Conservation (phyloP, 768 basidiomycete species). For the Boletellus sp. region DNA sequence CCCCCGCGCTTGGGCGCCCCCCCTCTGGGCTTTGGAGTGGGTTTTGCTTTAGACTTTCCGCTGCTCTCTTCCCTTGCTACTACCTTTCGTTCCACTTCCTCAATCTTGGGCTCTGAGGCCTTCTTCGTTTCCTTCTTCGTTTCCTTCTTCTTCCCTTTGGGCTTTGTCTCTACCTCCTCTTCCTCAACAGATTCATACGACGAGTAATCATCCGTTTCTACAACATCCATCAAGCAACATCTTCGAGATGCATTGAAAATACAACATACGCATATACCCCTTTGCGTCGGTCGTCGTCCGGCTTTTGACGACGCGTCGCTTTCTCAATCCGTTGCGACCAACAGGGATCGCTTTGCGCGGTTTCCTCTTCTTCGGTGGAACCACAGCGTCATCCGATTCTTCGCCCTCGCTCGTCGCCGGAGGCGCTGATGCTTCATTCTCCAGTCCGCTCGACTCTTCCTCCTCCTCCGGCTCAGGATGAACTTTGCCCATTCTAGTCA, state of each 20-base stretch:
- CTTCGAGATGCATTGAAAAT: not conserved
- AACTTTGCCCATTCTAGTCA: slow-evolving; percentile 15
- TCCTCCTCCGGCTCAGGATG: slow-evolving; percentile 21
- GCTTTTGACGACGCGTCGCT: slow-evolving; percentile 60
- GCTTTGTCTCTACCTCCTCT: slow-evolving; percentile 30
- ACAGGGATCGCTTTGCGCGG: slow-evolving; percentile 64
- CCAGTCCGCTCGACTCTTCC: slow-evolving; percentile 29
- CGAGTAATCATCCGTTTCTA: slow-evolving; percentile 77
- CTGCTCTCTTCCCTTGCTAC: slow-evolving; percentile 11
- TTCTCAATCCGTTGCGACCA: slow-evolving; percentile 77
- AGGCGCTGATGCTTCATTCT: slow-evolving; percentile 31
- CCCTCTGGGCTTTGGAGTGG: slow-evolving; percentile 14
- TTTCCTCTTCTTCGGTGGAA: slow-evolving; percentile 37
- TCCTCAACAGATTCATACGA: slow-evolving; percentile 77
- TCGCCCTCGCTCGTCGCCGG: slow-evolving; percentile 28
- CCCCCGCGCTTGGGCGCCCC: slow-evolving; percentile 26
- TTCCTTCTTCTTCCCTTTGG: slow-evolving; percentile 12
- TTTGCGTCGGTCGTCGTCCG: slow-evolving; percentile 54
- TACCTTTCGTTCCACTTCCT: slow-evolving; percentile 12
- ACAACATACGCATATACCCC: slow-evolving; percentile 66
- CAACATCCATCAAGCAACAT: not conserved
- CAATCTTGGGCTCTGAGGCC: slow-evolving; percentile 11
- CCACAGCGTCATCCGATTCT: slow-evolving; percentile 26
- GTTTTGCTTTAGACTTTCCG: slow-evolving; percentile 19
- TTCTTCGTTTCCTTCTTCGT: slow-evolving; percentile 24